These are phyloP conservation scores for Theobroma cacao DNA, from an alignment of 345 rosid genomes.

Conservation along the genomic window DNA sequence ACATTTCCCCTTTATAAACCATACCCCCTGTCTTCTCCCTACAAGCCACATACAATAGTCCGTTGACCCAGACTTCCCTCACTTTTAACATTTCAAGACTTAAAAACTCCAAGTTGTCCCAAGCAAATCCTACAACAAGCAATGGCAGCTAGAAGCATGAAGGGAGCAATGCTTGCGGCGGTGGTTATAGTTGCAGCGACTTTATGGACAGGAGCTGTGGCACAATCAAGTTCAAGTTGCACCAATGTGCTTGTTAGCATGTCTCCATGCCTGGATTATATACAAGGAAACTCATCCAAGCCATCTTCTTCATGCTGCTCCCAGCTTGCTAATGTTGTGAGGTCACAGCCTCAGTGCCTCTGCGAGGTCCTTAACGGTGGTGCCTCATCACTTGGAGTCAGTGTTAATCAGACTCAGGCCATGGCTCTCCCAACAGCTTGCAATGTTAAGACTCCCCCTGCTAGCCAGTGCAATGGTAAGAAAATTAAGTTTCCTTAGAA, in stretches of 20 bases:
- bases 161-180: not conserved
- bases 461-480: slow-evolving; percentile 43
- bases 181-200: slow-evolving; percentile 3
- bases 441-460: slow-evolving; percentile 51
- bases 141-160: slow-evolving; percentile 2
- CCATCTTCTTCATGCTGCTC: slow-evolving; percentile 62
- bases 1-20: not conserved
- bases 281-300: slow-evolving; percentile 33
- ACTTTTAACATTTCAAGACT: not conserved
- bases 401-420: slow-evolving; percentile 50
- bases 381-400: slow-evolving; percentile 39
- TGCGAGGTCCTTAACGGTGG: slow-evolving; percentile 40
- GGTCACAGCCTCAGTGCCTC: slow-evolving; percentile 49
- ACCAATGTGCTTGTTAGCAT: slow-evolving; percentile 27
- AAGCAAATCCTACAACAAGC: not conserved
- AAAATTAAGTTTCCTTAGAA: not conserved
- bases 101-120: not conserved
- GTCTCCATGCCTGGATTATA: slow-evolving; percentile 43
- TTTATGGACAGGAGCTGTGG: slow-evolving; percentile 16
- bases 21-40: not conserved
- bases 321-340: slow-evolving; percentile 44
- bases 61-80: not conserved
- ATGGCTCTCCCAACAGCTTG: slow-evolving; percentile 49
- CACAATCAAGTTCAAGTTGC: slow-evolving; percentile 37
- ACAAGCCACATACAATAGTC: not conserved